Evolutionary conservation across 805 yeast genomes (phyloP).

Genomic region (Ogataea nitratoaversa): DNA sequence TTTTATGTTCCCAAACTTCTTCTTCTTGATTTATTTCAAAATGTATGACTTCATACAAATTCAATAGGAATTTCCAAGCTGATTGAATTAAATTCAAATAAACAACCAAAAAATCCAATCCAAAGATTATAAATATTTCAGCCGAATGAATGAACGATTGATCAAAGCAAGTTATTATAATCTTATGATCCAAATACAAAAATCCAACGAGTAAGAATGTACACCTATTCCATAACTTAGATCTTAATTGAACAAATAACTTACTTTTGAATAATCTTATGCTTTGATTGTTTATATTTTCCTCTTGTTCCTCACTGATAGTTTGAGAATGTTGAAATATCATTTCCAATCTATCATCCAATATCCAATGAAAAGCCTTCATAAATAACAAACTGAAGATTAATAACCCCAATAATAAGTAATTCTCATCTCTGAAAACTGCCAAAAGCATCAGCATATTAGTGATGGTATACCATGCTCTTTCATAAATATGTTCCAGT

Average conservation of each 20-base stretch:
- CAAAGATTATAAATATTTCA: constrained; percentile 60
- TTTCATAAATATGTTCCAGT: constrained; percentile 65
- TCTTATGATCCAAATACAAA: constrained; percentile 44
- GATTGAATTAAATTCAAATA: constrained; percentile 49
- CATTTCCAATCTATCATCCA: constrained; percentile 45
- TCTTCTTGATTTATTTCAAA: constrained; percentile 40
- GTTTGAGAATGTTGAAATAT: constrained; percentile 40
- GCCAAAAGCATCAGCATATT: constrained; percentile 56
- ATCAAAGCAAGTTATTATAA: constrained; percentile 54
- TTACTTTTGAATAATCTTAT: background rate
- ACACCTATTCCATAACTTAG: constrained; percentile 36
- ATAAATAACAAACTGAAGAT: constrained; percentile 41
- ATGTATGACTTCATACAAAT: constrained; percentile 52
- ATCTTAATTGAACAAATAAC: constrained; percentile 3
- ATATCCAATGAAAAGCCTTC: constrained; percentile 75
- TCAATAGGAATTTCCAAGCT: constrained; percentile 44
- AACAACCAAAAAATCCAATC: constrained; percentile 70
- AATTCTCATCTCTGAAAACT: constrained; percentile 46
- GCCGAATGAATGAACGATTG: constrained; percentile 50
- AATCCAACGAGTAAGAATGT: constrained; percentile 42
- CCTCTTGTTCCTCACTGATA: constrained; percentile 1
- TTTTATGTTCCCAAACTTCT: constrained; percentile 75
- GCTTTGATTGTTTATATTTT: background rate
- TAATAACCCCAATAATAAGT: constrained; percentile 37
- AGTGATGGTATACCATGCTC: constrained; percentile 60